Conservation (phyloP, 805 yeast genomes). For the Pichia gijzeniarum region DNA sequence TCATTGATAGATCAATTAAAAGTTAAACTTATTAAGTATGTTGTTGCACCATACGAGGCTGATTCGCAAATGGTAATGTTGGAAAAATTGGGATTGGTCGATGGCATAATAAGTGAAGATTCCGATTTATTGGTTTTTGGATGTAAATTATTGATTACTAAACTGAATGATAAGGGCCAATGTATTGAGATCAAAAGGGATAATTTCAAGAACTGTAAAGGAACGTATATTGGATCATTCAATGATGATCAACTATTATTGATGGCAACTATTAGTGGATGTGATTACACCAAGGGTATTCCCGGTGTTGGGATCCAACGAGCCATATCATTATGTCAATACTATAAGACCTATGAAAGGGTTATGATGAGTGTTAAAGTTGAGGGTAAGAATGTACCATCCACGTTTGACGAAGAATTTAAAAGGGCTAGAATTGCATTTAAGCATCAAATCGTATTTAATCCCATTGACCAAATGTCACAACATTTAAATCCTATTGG, state of each 20-base stretch:
- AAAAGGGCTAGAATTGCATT: slow-evolving; percentile 71
- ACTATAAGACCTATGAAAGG: slow-evolving; percentile 45
- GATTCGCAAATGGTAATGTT: slow-evolving; percentile 94
- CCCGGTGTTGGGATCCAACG: slow-evolving; percentile 74
- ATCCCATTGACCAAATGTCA: slow-evolving; percentile 48
- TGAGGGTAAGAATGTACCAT: slow-evolving; percentile 59
- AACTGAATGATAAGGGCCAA: slow-evolving; percentile 61
- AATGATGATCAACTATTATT: slow-evolving; percentile 55
- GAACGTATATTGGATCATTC: slow-evolving; percentile 41
- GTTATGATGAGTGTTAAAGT: slow-evolving; percentile 50
- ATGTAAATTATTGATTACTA: slow-evolving; percentile 66
- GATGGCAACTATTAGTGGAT: slow-evolving; percentile 88
- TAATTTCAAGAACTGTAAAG: slow-evolving; percentile 35
- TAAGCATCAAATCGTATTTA: slow-evolving; percentile 77
- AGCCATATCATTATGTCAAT: slow-evolving; percentile 56
- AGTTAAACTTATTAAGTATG: slow-evolving; percentile 48
- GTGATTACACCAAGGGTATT: slow-evolving; percentile 90
- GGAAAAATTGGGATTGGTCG: slow-evolving; percentile 66
- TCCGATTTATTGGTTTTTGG: slow-evolving; percentile 92
- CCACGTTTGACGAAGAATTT: slow-evolving; percentile 52
- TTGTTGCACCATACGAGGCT: slow-evolving; percentile 98
- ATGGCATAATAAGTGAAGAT: slow-evolving; percentile 89
- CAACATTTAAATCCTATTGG: slow-evolving; percentile 56
- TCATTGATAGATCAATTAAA: slow-evolving; percentile 70
- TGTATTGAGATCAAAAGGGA: slow-evolving; percentile 64